A percentile compares a stretch with the other conserved stretches of the same genome.
Conservation (phyloP, 2,329 filamentous ascomycete genomes). For the Fusarium clavum region DNA sequence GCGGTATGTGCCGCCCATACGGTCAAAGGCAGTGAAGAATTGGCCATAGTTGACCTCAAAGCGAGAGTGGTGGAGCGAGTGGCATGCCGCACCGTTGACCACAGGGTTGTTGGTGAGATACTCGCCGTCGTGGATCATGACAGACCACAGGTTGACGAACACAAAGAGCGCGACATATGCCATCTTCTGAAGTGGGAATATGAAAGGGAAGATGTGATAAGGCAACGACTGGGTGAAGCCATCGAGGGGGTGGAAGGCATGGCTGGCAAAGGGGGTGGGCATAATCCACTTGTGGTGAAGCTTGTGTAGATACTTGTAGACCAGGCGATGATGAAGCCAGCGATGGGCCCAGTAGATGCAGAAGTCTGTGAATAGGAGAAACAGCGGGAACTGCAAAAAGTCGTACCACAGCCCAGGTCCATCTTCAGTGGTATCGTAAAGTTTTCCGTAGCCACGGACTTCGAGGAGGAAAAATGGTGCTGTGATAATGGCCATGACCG, state of each 20-base stretch:
- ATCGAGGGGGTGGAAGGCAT: conserved; percentile 95
- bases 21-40: conserved; percentile 93
- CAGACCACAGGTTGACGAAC: conserved; percentile 97
- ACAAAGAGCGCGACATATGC: conserved; percentile 87
- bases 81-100: conserved; percentile 94
- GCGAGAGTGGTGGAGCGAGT: conserved; percentile 76
- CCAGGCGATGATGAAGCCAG: conserved; percentile 78
- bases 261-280: conserved; percentile 91
- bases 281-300: conserved; percentile 99
- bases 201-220: conserved; percentile 92
- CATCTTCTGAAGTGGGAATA: conserved; percentile 93
- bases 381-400: conserved; percentile 85
- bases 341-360: conserved; percentile 94
- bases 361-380: conserved; percentile 89
- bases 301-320: conserved; percentile 93
- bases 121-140: conserved; percentile 96
- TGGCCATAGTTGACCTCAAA: conserved; percentile 84
- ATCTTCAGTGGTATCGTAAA: conserved; percentile 84
- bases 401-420: conserved; percentile 84
- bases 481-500: conserved; percentile 84
- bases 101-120: conserved; percentile 91
- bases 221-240: conserved; percentile 89
- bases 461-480: conserved; percentile 84
- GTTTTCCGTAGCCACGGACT: conserved; percentile 84
- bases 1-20: conserved; percentile 86